phyloP scores from a whole-genome alignment of 2,329 filamentous ascomycete genomes.

The Tolypocladium cylindrosporum region DNA sequence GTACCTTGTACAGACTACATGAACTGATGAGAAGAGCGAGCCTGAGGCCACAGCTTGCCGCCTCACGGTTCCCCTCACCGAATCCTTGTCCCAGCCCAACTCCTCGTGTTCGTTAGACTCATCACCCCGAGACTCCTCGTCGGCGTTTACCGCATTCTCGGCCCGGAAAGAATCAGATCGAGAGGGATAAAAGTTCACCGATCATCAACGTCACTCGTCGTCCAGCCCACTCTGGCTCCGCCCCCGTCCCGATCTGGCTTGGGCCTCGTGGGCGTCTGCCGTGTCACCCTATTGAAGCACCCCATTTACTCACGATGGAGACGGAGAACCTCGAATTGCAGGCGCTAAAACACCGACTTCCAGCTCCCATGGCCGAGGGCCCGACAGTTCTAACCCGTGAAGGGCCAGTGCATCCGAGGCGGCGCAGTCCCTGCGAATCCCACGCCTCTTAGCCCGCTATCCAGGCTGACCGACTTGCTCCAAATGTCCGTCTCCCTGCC shows the following conservation, averaged over 20 bases:
- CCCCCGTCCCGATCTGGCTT: neutral
- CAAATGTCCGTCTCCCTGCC: neutral
- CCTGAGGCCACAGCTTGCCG: too few species aligned
- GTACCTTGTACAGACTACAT: too few species aligned
- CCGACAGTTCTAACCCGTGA: neutral
- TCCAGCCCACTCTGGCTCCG: neutral
- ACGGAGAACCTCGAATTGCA: neutral
- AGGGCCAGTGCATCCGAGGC: neutral
- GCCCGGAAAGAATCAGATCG: neutral
- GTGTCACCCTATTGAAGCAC: neutral
- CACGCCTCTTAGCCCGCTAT: neutral
- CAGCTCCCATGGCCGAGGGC: neutral
- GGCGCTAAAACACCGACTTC: slow-evolving; percentile 2
- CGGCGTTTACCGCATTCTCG: neutral
- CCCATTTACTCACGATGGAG: neutral
- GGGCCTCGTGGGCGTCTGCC: neutral
- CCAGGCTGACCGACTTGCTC: neutral
- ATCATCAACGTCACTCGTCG: neutral
- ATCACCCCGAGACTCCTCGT: neutral
- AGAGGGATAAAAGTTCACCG: neutral
- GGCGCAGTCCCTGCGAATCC: neutral
- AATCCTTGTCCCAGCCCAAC: neutral
- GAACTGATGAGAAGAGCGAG: too few species aligned
- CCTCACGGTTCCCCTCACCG: neutral
- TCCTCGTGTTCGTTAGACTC: neutral